These are phyloP conservation scores for Eryngium alpinum DNA, from an alignment of 140 eudicot genomes.

Conservation along the genomic window DNA sequence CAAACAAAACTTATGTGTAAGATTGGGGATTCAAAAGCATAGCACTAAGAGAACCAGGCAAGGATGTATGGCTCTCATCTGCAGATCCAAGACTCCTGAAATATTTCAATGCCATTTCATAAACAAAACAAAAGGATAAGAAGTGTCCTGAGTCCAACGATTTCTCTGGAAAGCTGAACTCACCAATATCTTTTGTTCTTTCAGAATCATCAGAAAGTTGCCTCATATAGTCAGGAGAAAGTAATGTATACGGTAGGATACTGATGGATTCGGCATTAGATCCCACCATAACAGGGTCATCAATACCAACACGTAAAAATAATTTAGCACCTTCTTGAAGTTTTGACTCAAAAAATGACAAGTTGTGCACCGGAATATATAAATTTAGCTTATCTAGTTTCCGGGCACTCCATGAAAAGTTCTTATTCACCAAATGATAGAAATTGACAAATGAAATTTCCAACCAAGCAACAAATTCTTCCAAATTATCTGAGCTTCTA, in stretches of 20 bases:
- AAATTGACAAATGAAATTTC: slow-evolving; percentile 66
- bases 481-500: slow-evolving; percentile 50
- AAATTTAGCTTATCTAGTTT: slow-evolving; percentile 54
- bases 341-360: slow-evolving; percentile 65
- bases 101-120: slow-evolving; percentile 55
- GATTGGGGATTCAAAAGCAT: slow-evolving; percentile 51
- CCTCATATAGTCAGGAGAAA: slow-evolving; percentile 48
- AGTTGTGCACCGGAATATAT: slow-evolving; percentile 70
- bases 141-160: slow-evolving; percentile 36
- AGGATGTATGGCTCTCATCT: slow-evolving; percentile 59
- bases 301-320: slow-evolving; percentile 57
- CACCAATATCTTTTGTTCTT: too few species aligned
- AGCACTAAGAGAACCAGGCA: too few species aligned
- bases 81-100: slow-evolving; percentile 50
- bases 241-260: too few species aligned
- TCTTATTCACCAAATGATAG: slow-evolving; percentile 63
- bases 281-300: slow-evolving; percentile 73
- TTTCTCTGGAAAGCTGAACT: slow-evolving; percentile 36
- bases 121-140: slow-evolving; percentile 46
- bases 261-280: slow-evolving; percentile 96
- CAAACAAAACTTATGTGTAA: slow-evolving; percentile 61
- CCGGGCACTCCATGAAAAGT: slow-evolving; percentile 42
- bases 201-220: slow-evolving; percentile 69
- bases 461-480: slow-evolving; percentile 69
- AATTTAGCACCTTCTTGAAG: slow-evolving; percentile 67